A percentile compares a stretch with the other conserved stretches of the same genome.
Conservation (phyloP, 2,329 filamentous ascomycete species). For the Scedosporium apiospermum region DNA sequence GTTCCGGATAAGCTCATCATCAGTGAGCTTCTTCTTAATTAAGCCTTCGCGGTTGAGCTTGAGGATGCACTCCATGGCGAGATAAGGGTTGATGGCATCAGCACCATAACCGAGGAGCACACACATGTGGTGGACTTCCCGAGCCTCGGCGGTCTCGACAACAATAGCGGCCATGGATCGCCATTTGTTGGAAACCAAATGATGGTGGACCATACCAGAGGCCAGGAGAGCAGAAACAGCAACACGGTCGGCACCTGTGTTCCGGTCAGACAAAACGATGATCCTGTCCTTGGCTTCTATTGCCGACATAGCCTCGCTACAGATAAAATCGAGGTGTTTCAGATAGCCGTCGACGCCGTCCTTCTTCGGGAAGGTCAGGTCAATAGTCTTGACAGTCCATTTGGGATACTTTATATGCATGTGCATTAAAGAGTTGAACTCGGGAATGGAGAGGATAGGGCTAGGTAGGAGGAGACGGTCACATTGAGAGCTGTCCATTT, state of each 20-base stretch:
- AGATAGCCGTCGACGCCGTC: constrained; percentile 78
- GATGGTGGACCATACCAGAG: constrained; percentile 90
- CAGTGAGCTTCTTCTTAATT: constrained; percentile 78
- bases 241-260: constrained; percentile 72
- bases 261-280: constrained; percentile 82
- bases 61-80: constrained; percentile 90
- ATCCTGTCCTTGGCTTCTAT: constrained; percentile 78
- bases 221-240: constrained; percentile 79
- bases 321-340: constrained; percentile 80
- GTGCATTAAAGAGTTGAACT: constrained; percentile 81
- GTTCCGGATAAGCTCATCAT: constrained; percentile 81
- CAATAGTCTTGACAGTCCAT: constrained; percentile 85
- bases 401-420: constrained; percentile 62
- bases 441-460: constrained; percentile 78
- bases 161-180: constrained; percentile 78
- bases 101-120: constrained; percentile 94
- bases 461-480: constrained; percentile 77
- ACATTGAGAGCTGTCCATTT: constrained; percentile 88
- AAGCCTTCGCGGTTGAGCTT: constrained; percentile 92
- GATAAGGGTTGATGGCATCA: constrained; percentile 89
- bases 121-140: constrained; percentile 98
- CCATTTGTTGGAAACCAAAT: constrained; percentile 93
- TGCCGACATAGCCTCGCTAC: constrained; percentile 71
- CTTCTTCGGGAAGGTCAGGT: constrained; percentile 84
- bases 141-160: constrained; percentile 87